Percentiles rank a stretch among this genome's conserved stretches.
These are phyloP conservation scores for Vitis hybrid DNA, from an alignment of 177 flowering plant species.

Conservation along the genomic window DNA sequence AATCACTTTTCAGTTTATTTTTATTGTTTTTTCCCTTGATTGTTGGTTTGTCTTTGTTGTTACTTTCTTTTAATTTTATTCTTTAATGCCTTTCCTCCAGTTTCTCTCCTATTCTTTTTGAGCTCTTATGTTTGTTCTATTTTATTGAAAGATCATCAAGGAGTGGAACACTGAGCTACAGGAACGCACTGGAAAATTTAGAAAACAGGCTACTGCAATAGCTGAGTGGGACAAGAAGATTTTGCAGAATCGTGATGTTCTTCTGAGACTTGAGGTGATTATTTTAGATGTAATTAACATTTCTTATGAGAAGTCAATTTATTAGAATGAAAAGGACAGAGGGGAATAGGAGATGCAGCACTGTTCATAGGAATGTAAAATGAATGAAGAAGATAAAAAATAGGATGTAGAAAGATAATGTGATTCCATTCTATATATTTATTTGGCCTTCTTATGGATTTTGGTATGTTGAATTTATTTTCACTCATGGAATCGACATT, in stretches of 20 bases:
- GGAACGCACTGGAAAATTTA: conserved; percentile 88
- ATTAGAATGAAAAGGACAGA: no score
- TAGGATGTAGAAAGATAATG: no score
- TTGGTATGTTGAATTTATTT: not conserved
- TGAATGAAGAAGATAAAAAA: no score
- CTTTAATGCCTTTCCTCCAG: not conserved
- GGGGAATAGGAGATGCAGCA: no score
- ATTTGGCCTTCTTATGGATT: not conserved
- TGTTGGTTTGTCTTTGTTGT: not conserved
- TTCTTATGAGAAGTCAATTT: not conserved
- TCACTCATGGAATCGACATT: not conserved
- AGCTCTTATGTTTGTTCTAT: not conserved
- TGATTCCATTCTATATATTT: no score
- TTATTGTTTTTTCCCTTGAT: not conserved
- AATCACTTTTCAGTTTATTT: not conserved
- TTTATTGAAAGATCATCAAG: conserved; percentile 67
- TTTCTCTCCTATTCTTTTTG: not conserved
- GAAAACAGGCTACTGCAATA: conserved; percentile 89
- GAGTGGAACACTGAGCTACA: conserved; percentile 97
- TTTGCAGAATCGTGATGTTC: conserved; percentile 85
- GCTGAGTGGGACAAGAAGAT: conserved; percentile 98
- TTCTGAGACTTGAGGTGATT: conserved; percentile 88
- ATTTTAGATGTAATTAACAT: not conserved
- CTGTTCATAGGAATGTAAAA: no score
- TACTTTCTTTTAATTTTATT: not conserved